Evolutionary conservation across 1,284 basidiomycete species (phyloP), one percentile per base, ranked within the genome.

Genomic region (Heterobasidion occidentale): DNA sequence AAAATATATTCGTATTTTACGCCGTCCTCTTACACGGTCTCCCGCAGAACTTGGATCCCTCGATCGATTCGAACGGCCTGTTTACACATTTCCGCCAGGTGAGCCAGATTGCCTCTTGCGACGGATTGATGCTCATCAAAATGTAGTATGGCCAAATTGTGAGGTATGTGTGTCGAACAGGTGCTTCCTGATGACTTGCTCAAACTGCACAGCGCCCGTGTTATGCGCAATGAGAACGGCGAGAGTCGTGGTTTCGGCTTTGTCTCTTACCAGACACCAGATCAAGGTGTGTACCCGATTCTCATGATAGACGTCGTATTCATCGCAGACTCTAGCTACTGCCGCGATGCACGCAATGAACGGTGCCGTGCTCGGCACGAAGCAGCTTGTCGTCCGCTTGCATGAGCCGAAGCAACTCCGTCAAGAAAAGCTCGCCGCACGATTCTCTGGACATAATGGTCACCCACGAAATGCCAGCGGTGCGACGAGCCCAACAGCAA

Each of bases 191-290:
- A 34, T 9, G 20, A 9, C 8, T 11, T 19, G 2, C 33, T 36
- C 27, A n/a, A 35, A 34, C 38, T 36, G 51, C 34, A 36, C 58
- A 93, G 93, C 68, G 94, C 94, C 33, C 84, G 93, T 57, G 92
- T 98, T 52, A 97, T 97, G 94, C 84, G 92, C 27, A 94, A 94
- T 65, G 88, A 94, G 62, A 74, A 66, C 52, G 89, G 90, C 20
- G 84, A 89, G 55, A 92, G 89, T 68, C 86, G 92, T 57, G 93
- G 93, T 6, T 98, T 96, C 67, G 94, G 94, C n/a, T 98, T 98
- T 66, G 95, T 98, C 57, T 92, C 90, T 33, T 98, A 76, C 72
- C 86, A 91, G 65, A 80, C 81, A 12, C 89, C 92, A 12, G 85
- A 89, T 61, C 88, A 93, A 79, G 91, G 91, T 91, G 63, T 55